phyloP scores from a whole-genome alignment of 352 stramenopile genomes.

The Pythium guiyangense region DNA sequence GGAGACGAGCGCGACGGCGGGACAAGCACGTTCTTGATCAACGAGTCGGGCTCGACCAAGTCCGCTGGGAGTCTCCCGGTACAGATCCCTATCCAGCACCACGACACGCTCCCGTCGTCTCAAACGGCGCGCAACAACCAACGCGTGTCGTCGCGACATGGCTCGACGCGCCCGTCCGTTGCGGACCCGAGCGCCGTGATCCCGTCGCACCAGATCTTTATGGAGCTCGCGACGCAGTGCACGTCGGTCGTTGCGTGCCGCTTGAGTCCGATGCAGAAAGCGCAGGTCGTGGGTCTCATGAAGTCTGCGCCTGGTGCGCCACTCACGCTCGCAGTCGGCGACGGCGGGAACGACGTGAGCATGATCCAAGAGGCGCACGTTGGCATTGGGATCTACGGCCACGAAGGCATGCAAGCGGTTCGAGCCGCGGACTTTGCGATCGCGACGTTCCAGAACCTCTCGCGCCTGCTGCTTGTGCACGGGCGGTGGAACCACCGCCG shows the following conservation, averaged over 20 bases:
- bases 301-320: constrained; percentile 63
- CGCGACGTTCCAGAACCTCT: constrained; percentile 74
- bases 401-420: constrained; percentile 95
- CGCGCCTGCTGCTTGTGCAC: constrained; percentile 71
- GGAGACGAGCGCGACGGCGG: constrained; percentile 16
- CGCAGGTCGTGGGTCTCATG: constrained; percentile 94
- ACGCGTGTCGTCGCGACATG: constrained; percentile 27
- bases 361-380: constrained; percentile 99
- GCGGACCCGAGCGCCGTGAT: constrained; percentile 18
- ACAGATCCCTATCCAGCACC: constrained; percentile 12
- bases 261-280: constrained; percentile 90
- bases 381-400: constrained; percentile 97
- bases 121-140: constrained; percentile 8
- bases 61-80: constrained; percentile 38
- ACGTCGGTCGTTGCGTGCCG: constrained; percentile 84
- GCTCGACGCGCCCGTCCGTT: constrained; percentile 30
- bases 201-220: constrained; percentile 56
- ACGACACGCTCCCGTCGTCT: constrained; percentile 8
- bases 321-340: constrained; percentile 94
- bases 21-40: constrained; percentile 18
- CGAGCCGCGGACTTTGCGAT: constrained; percentile 90
- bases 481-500: constrained; percentile 83
- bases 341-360: constrained; percentile 98
- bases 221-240: constrained; percentile 86
- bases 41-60: constrained; percentile 46